phyloP scores from a whole-genome alignment of 768 basidiomycete genomes.

The Russula sp. region DNA sequence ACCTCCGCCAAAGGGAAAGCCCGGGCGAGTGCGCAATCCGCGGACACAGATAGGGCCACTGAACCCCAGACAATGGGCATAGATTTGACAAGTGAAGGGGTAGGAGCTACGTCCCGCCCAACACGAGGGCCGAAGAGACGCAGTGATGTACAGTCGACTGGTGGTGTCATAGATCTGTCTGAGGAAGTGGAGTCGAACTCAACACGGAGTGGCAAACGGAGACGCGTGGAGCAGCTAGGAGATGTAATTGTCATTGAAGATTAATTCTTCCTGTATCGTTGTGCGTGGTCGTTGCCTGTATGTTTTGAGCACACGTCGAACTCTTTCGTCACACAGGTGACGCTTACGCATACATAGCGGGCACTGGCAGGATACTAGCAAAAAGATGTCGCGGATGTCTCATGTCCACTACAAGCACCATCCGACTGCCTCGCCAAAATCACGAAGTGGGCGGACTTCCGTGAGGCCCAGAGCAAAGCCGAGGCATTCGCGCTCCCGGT shows the following conservation, averaged over 20 bases:
- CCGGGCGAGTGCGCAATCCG: constrained; percentile 4
- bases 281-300: constrained; percentile 6
- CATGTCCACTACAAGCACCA: constrained; percentile 45
- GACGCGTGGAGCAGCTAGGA: constrained; percentile 15
- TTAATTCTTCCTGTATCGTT: constrained; percentile 6
- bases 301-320: not conserved
- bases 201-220: constrained; percentile 17
- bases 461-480: constrained; percentile 57
- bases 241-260: constrained; percentile 22
- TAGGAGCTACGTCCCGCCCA: constrained; percentile 1
- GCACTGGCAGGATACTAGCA: not conserved
- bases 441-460: constrained; percentile 56
- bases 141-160: not conserved
- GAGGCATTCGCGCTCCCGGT: constrained; percentile 69
- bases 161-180: constrained; percentile 13
- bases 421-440: constrained; percentile 54
- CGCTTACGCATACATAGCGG: not conserved
- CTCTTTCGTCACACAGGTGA: not conserved
- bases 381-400: not conserved
- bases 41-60: not conserved
- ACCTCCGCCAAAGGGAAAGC: constrained; percentile 19
- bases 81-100: constrained; percentile 14
- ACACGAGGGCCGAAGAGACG: constrained; percentile 19
- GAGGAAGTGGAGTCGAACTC: constrained; percentile 14
- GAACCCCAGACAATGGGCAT: constrained; percentile 8